Percentiles rank a stretch among this genome's conserved stretches.
Evolutionary conservation across 352 stramenopile genomes (phyloP).

Genomic region (Globisporangium nodosum): DNA sequence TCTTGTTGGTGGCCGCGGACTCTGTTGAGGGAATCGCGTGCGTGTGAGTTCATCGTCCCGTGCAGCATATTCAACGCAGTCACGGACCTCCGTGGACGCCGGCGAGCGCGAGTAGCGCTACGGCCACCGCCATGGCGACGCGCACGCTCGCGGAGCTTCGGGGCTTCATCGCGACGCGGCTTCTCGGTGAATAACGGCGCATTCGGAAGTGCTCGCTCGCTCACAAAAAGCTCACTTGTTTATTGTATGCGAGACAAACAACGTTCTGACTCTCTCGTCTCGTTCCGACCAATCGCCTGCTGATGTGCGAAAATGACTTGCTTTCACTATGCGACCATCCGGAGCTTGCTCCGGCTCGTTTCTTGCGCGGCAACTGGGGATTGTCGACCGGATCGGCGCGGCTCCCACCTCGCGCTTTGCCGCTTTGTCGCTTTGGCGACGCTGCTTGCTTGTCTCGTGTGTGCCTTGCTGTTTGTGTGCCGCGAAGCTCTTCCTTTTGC

Average conservation of each 20-base stretch:
- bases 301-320: too few relatives aligned
- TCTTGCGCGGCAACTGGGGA: not conserved
- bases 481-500: too few relatives aligned
- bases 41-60: not conserved
- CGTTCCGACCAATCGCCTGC: too few relatives aligned
- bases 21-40: not conserved
- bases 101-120: conserved; percentile 3
- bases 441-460: too few relatives aligned
- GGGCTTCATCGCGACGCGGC: not conserved
- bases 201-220: not conserved
- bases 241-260: not conserved
- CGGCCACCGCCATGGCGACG: not conserved
- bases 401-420: not conserved
- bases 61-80: not conserved
- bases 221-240: not conserved
- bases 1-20: conserved; percentile 5
- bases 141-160: not conserved
- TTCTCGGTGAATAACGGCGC: not conserved
- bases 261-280: conserved; percentile 1
- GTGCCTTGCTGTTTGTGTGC: too few relatives aligned
- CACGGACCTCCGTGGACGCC: conserved; percentile 1
- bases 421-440: not conserved
- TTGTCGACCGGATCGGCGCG: too few relatives aligned
- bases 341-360: not conserved
- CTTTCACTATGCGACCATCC: too few relatives aligned